Evolutionary conservation across 352 stramenopile species (phyloP).

Genomic region (Chrysophaeum taylorii): DNA sequence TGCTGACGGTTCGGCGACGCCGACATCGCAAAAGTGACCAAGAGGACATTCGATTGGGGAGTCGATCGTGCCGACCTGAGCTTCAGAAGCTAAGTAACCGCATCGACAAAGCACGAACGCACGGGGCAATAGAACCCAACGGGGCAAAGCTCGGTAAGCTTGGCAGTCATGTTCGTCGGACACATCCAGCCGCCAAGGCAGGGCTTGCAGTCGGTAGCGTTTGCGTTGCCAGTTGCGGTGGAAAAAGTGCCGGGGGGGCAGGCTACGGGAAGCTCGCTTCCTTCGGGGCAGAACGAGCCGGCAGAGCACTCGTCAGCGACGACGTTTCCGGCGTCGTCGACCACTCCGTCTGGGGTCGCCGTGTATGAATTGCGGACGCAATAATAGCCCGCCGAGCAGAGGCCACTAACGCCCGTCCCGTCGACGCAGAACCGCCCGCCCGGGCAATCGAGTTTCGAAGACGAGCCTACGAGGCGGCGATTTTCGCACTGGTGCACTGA

Average conservation of each 20-base stretch:
- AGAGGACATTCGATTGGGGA: conserved; percentile 43
- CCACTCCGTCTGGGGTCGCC: conserved; percentile 15
- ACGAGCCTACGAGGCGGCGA: conserved; percentile 51
- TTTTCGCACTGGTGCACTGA: no score
- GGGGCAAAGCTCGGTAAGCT: conserved; percentile 43
- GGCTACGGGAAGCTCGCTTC: conserved; percentile 37
- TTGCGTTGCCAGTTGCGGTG: conserved; percentile 21
- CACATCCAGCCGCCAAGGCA: conserved; percentile 21
- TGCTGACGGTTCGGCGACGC: conserved; percentile 36
- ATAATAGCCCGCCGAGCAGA: conserved; percentile 18
- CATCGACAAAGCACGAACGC: conserved; percentile 36
- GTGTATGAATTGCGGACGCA: conserved; percentile 11
- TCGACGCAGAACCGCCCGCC: conserved; percentile 36
- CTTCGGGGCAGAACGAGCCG: conserved; percentile 8
- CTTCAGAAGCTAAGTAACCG: no score
- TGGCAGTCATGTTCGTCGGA: neutral
- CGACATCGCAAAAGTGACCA: conserved; percentile 51
- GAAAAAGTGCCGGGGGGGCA: conserved; percentile 38
- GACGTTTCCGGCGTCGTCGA: no score
- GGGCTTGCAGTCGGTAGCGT: conserved; percentile 23
- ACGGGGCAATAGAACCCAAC: conserved; percentile 60
- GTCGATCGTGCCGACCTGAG: conserved; percentile 25
- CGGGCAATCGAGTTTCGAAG: conserved; percentile 36
- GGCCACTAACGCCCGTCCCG: conserved; percentile 12
- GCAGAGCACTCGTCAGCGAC: conserved; percentile 16